Conservation (phyloP, 257 asterid genomes). For the Osmanthus fragrans region DNA sequence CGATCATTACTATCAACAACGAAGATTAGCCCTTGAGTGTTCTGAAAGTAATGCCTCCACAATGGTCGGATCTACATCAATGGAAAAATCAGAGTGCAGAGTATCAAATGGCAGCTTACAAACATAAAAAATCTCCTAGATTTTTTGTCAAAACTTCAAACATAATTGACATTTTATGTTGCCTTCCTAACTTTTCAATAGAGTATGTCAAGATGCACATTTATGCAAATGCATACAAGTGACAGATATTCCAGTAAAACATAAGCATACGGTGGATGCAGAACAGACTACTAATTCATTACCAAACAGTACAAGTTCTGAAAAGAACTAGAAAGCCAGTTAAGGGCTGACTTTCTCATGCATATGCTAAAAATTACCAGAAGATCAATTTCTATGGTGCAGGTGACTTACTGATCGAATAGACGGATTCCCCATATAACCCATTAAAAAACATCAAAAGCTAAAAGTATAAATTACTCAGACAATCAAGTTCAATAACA, state of each 20-base stretch:
- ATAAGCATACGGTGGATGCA: neutral
- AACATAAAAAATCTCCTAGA: neutral
- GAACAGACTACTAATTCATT: neutral
- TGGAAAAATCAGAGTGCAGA: neutral
- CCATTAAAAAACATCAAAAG: neutral
- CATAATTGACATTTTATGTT: neutral
- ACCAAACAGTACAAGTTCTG: neutral
- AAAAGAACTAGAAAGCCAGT: neutral
- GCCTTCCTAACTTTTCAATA: neutral
- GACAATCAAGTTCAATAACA: neutral
- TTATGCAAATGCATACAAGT: neutral
- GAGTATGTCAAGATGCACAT: neutral
- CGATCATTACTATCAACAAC: constrained; percentile 86
- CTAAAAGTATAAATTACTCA: neutral
- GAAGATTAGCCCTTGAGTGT: constrained; percentile 81
- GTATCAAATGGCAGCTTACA: constrained; percentile 18
- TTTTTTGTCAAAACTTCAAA: neutral
- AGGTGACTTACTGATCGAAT: neutral
- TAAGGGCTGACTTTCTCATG: neutral
- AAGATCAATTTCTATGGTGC: neutral
- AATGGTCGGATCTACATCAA: constrained; percentile 69
- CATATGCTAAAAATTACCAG: neutral
- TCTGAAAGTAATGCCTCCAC: constrained; percentile 89
- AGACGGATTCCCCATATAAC: neutral
- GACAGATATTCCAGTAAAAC: neutral